phyloP scores from a whole-genome alignment of 2,329 filamentous ascomycete genomes.

The Apiospora kogelbergensis region DNA sequence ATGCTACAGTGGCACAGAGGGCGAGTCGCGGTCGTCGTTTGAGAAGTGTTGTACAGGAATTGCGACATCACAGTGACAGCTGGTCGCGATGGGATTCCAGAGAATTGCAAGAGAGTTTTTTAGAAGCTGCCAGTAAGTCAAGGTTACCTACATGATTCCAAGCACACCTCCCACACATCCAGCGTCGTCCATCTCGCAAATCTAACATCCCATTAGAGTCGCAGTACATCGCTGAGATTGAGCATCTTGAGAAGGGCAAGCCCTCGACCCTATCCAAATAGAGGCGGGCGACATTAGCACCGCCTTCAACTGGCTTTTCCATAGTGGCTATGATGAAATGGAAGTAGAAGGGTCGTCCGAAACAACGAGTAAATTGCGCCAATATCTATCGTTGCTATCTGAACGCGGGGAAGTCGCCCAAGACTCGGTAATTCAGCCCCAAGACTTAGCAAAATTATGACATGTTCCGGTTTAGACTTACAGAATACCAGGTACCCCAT shows the following conservation, averaged over 20 bases:
- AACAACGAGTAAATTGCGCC: not conserved
- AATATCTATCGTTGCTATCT: not conserved
- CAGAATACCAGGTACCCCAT: not conserved
- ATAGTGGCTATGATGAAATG: not conserved
- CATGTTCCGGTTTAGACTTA: not conserved
- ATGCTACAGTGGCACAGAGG: not conserved
- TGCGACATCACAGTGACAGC: not conserved
- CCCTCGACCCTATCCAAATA: not conserved
- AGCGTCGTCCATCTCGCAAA: too few relatives aligned
- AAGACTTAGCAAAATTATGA: not conserved
- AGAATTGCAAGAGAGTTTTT: not conserved
- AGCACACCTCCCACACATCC: not conserved
- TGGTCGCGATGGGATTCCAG: not conserved
- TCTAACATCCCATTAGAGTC: too few relatives aligned
- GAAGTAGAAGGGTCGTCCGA: not conserved
- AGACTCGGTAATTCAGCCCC: not conserved
- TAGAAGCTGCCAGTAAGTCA: not conserved
- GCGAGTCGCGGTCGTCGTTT: not conserved
- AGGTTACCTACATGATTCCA: too few relatives aligned
- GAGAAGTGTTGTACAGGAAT: not conserved
- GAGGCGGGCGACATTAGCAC: not conserved
- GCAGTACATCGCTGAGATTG: not conserved
- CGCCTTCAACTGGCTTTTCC: not conserved
- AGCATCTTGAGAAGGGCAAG: not conserved
- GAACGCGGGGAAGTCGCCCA: not conserved